phyloP scores from a whole-genome alignment of 2,329 filamentous ascomycete species.

The Aurifilum marmelostoma region DNA sequence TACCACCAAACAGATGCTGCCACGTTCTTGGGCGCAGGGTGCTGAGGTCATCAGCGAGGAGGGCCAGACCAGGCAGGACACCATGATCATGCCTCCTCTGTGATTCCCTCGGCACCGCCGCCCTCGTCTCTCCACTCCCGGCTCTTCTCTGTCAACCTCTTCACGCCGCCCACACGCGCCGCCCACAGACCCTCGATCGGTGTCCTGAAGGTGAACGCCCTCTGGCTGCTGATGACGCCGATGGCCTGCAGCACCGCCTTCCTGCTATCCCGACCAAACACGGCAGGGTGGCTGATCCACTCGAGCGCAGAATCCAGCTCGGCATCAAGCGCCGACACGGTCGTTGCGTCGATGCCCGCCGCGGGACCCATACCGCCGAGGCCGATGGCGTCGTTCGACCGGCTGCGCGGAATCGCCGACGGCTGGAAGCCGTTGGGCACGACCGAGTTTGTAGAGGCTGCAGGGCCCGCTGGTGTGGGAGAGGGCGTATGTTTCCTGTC shows the following conservation, averaged over 20 bases:
- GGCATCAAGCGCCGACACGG: constrained; percentile 83
- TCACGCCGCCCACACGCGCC: constrained; percentile 77
- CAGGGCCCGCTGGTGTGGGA: constrained; percentile 49
- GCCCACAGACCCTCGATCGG: constrained; percentile 91
- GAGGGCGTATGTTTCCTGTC: constrained; percentile 61
- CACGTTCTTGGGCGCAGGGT: not conserved
- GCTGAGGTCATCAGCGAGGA: not conserved
- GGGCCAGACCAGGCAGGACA: not conserved
- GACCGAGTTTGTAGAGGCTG: constrained; percentile 27
- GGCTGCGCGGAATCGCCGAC: constrained; percentile 52
- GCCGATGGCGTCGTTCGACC: constrained; percentile 61
- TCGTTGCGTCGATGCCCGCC: constrained; percentile 79
- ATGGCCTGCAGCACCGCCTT: constrained; percentile 97
- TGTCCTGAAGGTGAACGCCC: constrained; percentile 91
- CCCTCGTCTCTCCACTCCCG: constrained; percentile 90
- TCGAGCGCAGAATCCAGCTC: constrained; percentile 90
- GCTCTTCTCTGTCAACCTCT: constrained; percentile 78
- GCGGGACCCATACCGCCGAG: constrained; percentile 48
- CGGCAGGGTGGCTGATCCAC: constrained; percentile 96
- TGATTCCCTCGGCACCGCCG: constrained; percentile 70
- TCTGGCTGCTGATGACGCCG: constrained; percentile 92
- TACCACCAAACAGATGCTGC: not conserved
- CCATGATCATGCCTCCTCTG: constrained; percentile 58
- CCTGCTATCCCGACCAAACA: constrained; percentile 90
- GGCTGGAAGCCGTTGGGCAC: constrained; percentile 39